Base-by-base conservation (phyloP, 805 yeast genomes). In the Candida krabiensis region DNA sequence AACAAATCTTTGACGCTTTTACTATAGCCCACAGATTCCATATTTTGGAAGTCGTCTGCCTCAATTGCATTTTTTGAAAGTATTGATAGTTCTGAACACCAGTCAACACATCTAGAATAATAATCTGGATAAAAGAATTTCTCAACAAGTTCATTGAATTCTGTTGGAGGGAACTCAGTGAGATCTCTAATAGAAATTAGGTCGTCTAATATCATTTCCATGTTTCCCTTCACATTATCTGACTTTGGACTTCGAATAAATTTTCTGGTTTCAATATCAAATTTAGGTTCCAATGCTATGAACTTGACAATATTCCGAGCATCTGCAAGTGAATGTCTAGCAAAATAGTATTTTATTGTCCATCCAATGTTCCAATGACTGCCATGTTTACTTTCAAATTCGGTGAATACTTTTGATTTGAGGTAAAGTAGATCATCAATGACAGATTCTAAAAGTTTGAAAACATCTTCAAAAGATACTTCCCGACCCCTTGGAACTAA, bases 61-160 rank as follows among this genome's bases (percentile, higher is more conserved):
- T 34, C 17, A 6, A 50, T 30, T 2, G 44, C 43, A 18, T 28
- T 32, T 2, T 23, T 13, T 11, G 44, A 39, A 19, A 33, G 41
- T 6, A 30, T 25, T 3, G 35, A 26, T 15, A 49, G 19, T 11
- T 43, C 36, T 4, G 28, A 8, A 26, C 50, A 44, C 40, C 46
- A 46, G n/a, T 43, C 43, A 13, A 43, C 45, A 24, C 46, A 36
- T 16, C 18, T 22, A 4, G 44, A 37, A 29, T 41, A 50, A 28
- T 26, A 44, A 30, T 46, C 52, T 2, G 47, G 46, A 22, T 38
- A 50, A 19, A 46, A 37, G 16, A 32, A 38, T 11, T 28, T 31
- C 17, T 38, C 46, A 3, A 37, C 15, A 1, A 40, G 16, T 8
- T 27, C 35, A 13, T 33, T 19, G 28, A 43, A 50, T 16, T 43